Evolutionary conservation across 2,329 filamentous ascomycete species (phyloP).

Genomic region (Aspergillus sp.): DNA sequence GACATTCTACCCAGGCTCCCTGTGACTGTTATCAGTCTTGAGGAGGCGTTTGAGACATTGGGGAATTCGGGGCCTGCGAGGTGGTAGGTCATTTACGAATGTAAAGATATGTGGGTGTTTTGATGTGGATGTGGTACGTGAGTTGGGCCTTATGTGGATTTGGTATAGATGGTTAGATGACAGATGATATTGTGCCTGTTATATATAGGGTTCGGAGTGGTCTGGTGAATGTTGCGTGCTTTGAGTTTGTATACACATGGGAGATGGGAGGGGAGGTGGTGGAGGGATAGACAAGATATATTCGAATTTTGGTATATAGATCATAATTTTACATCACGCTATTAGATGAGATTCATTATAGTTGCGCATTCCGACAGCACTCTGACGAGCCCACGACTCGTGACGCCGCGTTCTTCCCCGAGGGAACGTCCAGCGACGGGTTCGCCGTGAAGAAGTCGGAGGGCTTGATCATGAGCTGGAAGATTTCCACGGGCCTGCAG

Average conservation of each 20-base stretch:
- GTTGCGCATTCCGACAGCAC: slow-evolving; percentile 39
- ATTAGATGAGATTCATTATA: slow-evolving; percentile 20
- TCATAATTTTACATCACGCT: slow-evolving; percentile 14
- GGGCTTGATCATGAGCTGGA: slow-evolving; percentile 51
- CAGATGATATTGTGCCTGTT: too few species aligned
- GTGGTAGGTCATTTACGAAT: not conserved
- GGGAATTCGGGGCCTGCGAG: not conserved
- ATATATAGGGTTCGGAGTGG: too few species aligned
- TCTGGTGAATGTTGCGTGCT: too few species aligned
- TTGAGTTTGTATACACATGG: not conserved
- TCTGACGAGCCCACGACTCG: slow-evolving; percentile 34
- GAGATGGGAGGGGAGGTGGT: not conserved
- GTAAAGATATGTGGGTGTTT: too few species aligned
- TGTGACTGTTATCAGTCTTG: not conserved
- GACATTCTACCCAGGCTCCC: not conserved
- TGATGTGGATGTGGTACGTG: too few species aligned
- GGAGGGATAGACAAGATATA: not conserved
- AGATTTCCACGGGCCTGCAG: slow-evolving; percentile 41
- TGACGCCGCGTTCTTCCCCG: slow-evolving; percentile 40
- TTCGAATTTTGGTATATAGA: slow-evolving; percentile 13
- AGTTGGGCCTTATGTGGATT: too few species aligned
- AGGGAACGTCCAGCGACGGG: slow-evolving; percentile 59
- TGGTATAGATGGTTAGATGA: too few species aligned
- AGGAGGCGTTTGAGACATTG: not conserved
- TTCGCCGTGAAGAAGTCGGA: slow-evolving; percentile 60